Evolutionary conservation across 495 filamentous ascomycete genomes (phyloP).

Genomic region (Collariella sp.): DNA sequence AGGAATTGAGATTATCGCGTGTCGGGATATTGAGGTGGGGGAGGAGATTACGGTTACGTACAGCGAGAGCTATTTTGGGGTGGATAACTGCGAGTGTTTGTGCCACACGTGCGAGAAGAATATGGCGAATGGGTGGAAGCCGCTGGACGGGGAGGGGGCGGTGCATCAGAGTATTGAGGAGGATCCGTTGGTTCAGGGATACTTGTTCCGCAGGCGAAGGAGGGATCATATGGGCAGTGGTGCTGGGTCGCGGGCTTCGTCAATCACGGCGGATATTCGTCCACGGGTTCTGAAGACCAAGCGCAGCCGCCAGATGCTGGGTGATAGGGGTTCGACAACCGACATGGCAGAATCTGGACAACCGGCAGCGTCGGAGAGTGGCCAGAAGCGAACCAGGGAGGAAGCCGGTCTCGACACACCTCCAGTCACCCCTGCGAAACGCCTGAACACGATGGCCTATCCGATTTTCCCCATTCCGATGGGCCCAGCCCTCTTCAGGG

Average conservation of each 20-base stretch:
- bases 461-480: slow-evolving; percentile 23
- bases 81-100: slow-evolving; percentile 89
- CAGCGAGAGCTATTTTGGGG: slow-evolving; percentile 91
- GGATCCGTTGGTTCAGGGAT: slow-evolving; percentile 23
- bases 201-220: slow-evolving; percentile 38
- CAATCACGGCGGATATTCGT: slow-evolving; percentile 41
- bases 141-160: slow-evolving; percentile 24
- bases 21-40: slow-evolving; percentile 69
- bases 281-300: slow-evolving; percentile 33
- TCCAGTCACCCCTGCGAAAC: slow-evolving; percentile 40
- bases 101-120: slow-evolving; percentile 79
- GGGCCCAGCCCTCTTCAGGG: slow-evolving; percentile 18
- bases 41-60: slow-evolving; percentile 96
- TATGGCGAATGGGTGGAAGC: slow-evolving; percentile 72
- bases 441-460: slow-evolving; percentile 29
- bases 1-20: slow-evolving; percentile 79
- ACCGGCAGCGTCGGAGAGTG: slow-evolving; percentile 10
- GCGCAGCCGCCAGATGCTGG: slow-evolving; percentile 23
- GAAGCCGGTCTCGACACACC: slow-evolving; percentile 32
- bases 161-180: slow-evolving; percentile 44
- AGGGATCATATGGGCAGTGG: slow-evolving; percentile 34
- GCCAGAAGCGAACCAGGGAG: slow-evolving; percentile 28
- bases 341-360: slow-evolving; percentile 11
- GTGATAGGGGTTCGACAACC: slow-evolving; percentile 23
- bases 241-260: slow-evolving; percentile 36